Evolutionary conservation across 2,329 filamentous ascomycete species (phyloP).

Genomic region (Arthrobotrys sphaeroides): DNA sequence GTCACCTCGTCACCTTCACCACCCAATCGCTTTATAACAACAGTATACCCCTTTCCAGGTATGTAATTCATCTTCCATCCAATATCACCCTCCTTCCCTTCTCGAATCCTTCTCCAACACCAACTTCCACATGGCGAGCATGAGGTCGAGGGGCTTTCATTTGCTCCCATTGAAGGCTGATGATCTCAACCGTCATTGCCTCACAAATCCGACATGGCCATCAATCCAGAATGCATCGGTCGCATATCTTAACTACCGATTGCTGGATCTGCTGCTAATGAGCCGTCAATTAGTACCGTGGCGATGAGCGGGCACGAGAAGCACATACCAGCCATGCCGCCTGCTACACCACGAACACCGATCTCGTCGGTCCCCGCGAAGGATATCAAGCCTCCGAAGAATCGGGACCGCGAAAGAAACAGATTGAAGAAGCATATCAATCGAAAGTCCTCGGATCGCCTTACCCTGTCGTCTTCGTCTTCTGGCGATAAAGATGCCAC

Average conservation of each 20-base stretch:
- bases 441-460: neutral
- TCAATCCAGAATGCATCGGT: neutral
- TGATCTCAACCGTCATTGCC: neutral
- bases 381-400: conserved; percentile 9
- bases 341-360: neutral
- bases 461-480: conserved; percentile 14
- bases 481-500: neutral
- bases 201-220: neutral
- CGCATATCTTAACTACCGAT: neutral
- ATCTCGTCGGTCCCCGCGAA: conserved; percentile 6
- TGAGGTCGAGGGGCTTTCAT: neutral
- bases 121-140: neutral
- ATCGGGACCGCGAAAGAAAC: conserved; percentile 11
- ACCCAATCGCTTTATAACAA: neutral
- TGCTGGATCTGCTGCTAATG: neutral
- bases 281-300: neutral
- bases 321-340: conserved; percentile 25
- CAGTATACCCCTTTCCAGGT: neutral
- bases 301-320: conserved; percentile 5
- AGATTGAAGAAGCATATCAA: conserved; percentile 21
- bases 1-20: neutral
- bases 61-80: neutral
- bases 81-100: too few species aligned
- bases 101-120: neutral
- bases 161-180: neutral